Evolutionary conservation across 441 rosid genomes (phyloP).

Genomic region (Omphalea diandra): DNA sequence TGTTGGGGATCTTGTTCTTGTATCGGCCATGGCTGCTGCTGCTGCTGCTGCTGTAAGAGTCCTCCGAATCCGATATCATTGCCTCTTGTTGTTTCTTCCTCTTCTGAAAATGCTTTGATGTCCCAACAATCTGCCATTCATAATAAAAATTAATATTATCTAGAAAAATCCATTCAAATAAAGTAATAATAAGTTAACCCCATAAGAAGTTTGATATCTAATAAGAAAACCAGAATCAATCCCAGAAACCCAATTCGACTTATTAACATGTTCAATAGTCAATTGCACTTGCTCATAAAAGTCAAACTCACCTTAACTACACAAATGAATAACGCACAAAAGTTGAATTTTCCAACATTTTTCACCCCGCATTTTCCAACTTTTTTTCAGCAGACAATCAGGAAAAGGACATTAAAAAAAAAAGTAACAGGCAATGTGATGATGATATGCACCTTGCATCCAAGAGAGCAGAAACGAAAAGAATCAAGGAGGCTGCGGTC

Average conservation of each 20-base stretch:
- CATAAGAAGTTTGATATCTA: background rate
- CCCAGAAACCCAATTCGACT: background rate
- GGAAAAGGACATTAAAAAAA: background rate
- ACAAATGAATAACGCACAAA: background rate
- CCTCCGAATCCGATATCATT: constrained; percentile 68
- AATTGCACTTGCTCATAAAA: background rate
- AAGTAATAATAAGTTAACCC: background rate
- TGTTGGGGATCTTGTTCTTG: constrained; percentile 31
- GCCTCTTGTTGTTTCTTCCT: constrained; percentile 38
- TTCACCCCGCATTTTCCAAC: constrained; percentile 7
- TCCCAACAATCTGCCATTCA: constrained; percentile 56
- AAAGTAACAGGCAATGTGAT: background rate
- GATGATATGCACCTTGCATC: constrained; percentile 78
- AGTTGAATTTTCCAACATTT: background rate
- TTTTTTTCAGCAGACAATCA: constrained; percentile 27
- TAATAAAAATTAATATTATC: background rate
- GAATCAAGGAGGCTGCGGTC: constrained; percentile 91
- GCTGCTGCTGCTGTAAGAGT: constrained; percentile 59
- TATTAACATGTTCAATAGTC: background rate
- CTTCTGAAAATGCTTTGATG: constrained; percentile 53
- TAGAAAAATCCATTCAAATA: background rate
- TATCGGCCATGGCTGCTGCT: constrained; percentile 43
- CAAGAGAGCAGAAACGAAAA: constrained; percentile 95
- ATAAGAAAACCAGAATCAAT: too few relatives aligned
- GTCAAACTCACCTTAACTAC: constrained; percentile 21